phyloP scores from a whole-genome alignment of 805 yeast genomes.

The Torulaspora delbrueckii region DNA sequence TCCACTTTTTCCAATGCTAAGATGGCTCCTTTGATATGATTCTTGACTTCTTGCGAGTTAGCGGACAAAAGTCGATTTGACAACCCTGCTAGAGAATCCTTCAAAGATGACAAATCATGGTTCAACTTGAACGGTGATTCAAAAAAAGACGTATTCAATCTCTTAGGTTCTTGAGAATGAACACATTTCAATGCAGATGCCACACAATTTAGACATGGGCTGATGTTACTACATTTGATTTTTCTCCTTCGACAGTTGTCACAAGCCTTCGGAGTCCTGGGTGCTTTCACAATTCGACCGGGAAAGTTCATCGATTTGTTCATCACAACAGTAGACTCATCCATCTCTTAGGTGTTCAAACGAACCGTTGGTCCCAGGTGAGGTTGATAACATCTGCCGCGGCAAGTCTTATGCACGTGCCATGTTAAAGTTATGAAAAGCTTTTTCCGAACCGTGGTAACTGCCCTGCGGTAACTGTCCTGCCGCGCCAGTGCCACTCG shows the following conservation, averaged over 20 bases:
- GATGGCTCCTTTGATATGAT: slow-evolving; percentile 3
- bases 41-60: not conserved
- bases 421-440: not conserved
- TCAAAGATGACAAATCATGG: not conserved
- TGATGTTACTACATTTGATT: slow-evolving; percentile 52
- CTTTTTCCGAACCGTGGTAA: not conserved
- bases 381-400: not conserved
- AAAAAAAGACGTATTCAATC: not conserved
- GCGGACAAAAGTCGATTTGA: not conserved
- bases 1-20: slow-evolving; percentile 7
- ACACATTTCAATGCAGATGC: slow-evolving; percentile 12
- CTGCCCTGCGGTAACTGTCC: not conserved
- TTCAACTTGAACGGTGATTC: slow-evolving; percentile 5
- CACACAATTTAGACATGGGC: slow-evolving; percentile 47
- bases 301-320: not conserved
- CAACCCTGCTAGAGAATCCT: not conserved
- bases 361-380: not conserved
- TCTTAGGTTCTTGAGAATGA: not conserved
- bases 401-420: not conserved
- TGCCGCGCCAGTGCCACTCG: not conserved
- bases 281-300: not conserved
- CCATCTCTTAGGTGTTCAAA: not conserved
- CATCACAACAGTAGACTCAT: not conserved
- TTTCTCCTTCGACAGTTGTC: slow-evolving; percentile 52
- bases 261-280: slow-evolving; percentile 42